Conservation (phyloP, 192 early-diverging fungal species). For the Jimgerdemannia lactiflua region DNA sequence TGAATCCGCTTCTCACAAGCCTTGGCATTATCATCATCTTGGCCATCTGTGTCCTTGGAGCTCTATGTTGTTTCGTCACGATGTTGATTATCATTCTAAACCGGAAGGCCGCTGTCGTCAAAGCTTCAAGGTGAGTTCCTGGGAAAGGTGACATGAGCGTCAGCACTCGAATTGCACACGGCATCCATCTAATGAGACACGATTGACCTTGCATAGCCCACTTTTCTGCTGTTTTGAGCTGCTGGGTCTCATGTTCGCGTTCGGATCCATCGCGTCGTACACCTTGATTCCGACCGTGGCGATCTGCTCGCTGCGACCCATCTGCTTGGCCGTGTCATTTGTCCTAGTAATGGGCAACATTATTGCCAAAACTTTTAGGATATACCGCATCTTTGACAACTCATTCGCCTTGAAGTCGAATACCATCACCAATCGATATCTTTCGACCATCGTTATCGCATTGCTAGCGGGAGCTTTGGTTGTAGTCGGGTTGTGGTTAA, state of each 20-base stretch:
- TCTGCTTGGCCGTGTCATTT: slow-evolving; percentile 40
- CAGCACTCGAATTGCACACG: too few relatives aligned
- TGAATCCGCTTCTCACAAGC: not conserved
- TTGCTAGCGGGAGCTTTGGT: not conserved
- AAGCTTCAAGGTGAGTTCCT: not conserved
- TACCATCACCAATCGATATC: not conserved
- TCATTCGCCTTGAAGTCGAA: slow-evolving; percentile 34
- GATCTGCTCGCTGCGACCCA: slow-evolving; percentile 32
- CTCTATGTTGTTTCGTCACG: not conserved
- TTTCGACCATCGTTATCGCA: not conserved
- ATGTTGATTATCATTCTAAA: not conserved
- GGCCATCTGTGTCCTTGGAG: not conserved
- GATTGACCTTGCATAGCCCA: slow-evolving; percentile 23
- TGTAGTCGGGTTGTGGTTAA: not conserved
- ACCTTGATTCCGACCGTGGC: slow-evolving; percentile 35
- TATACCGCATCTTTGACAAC: slow-evolving; percentile 54
- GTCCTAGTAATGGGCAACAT: slow-evolving; percentile 33
- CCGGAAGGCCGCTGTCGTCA: not conserved
- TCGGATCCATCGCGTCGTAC: slow-evolving; percentile 30
- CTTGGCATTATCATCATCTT: not conserved
- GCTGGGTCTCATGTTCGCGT: slow-evolving; percentile 44
- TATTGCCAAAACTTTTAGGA: slow-evolving; percentile 51
- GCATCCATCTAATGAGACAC: too few relatives aligned
- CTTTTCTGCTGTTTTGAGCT: slow-evolving; percentile 50
- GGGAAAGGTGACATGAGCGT: not conserved